These are phyloP conservation scores for Bertia moriformis DNA, from an alignment of 2,329 filamentous ascomycete species.

Conservation along the genomic window DNA sequence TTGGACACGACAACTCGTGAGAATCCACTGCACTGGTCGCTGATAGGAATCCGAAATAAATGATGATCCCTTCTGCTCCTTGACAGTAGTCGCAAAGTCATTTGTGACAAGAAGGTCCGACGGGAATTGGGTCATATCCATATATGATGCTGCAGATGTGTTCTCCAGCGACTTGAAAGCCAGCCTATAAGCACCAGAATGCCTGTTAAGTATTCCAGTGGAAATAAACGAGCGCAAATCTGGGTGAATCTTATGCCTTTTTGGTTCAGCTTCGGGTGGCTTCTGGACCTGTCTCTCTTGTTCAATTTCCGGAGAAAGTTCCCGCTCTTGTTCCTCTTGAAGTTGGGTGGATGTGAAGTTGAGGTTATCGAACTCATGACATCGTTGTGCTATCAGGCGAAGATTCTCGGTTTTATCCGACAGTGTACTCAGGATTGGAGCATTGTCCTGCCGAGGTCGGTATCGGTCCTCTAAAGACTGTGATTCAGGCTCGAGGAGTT, in stretches of 20 bases:
- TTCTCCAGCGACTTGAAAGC: constrained; percentile 27
- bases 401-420: constrained; percentile 10
- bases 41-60: constrained; percentile 25
- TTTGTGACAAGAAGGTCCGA: constrained; percentile 25
- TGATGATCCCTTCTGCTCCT: constrained; percentile 1
- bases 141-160: constrained; percentile 21
- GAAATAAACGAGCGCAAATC: constrained; percentile 24
- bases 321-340: constrained; percentile 55
- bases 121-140: constrained; percentile 19
- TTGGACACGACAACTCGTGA: constrained; percentile 15
- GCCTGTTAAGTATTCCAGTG: constrained; percentile 13
- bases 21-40: constrained; percentile 37
- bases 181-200: constrained; percentile 18
- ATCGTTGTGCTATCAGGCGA: constrained; percentile 15
- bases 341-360: constrained; percentile 21
- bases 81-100: constrained; percentile 34
- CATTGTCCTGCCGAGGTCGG: constrained; percentile 6
- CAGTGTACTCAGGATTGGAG: constrained; percentile 5
- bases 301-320: constrained; percentile 50
- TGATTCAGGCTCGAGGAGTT: constrained; percentile 38
- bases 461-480: constrained; percentile 37
- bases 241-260: constrained; percentile 22
- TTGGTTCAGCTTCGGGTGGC: constrained; percentile 22
- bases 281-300: constrained; percentile 38
- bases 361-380: constrained; percentile 16